Conservation (phyloP, 2,329 filamentous ascomycete genomes). For the Colletotrichum gloeosporioides region DNA sequence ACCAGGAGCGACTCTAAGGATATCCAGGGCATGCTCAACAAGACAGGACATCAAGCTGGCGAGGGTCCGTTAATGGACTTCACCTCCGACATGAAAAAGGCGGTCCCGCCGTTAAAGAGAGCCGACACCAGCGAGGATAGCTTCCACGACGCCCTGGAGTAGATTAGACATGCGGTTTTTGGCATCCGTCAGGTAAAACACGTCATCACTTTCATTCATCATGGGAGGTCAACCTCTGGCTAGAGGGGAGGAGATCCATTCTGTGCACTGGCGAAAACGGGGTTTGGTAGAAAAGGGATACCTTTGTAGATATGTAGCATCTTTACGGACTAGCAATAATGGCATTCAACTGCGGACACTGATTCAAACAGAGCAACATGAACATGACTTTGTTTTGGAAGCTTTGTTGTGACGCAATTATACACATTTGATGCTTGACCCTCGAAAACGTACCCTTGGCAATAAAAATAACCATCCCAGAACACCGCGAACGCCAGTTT, state of each 20-base stretch:
- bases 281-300: slow-evolving; percentile 21
- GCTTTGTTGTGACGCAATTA: neutral
- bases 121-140: slow-evolving; percentile 39
- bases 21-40: slow-evolving; percentile 48
- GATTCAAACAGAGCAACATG: neutral
- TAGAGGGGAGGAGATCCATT: neutral
- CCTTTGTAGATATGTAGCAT: slow-evolving; percentile 19
- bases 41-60: slow-evolving; percentile 50
- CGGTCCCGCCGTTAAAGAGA: slow-evolving; percentile 30
- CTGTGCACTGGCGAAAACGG: slow-evolving; percentile 16
- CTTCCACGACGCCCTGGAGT: slow-evolving; percentile 45
- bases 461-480: neutral
- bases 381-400: neutral
- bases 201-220: slow-evolving; percentile 14
- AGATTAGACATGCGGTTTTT: neutral
- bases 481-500: slow-evolving; percentile 18
- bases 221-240: slow-evolving; percentile 6
- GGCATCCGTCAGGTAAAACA: neutral
- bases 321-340: slow-evolving; percentile 3
- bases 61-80: slow-evolving; percentile 63
- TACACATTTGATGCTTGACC: neutral
- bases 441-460: neutral
- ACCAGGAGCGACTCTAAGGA: slow-evolving; percentile 31
- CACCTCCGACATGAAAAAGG: slow-evolving; percentile 56
- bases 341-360: slow-evolving; percentile 11